Evolutionary conservation across 2,329 filamentous ascomycete species (phyloP), one percentile per base, ranked within the genome.

Genomic region (Penicillium sp.): DNA sequence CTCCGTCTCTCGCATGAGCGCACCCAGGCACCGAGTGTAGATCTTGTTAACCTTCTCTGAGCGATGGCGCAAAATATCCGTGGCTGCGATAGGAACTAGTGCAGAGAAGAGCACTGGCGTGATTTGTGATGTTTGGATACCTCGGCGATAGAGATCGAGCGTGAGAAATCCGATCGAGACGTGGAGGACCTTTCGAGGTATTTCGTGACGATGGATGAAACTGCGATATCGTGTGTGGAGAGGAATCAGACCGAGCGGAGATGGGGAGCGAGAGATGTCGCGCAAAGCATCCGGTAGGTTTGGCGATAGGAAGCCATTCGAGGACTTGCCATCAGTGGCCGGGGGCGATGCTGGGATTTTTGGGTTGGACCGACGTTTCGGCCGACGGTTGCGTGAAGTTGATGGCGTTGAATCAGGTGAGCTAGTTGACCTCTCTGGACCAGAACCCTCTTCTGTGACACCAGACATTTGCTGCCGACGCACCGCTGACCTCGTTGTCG

Each of bases 91-190:
- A 37, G 95, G 95, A 42, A 98, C 82, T 43, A 99, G 82, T 2
- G 88, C 87, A 7, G 84, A 83, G 75, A 98, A 88, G 45, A 99
- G 84, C 72, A 90, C 92, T 0, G 95, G 94, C 45, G 93, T 89
- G 53, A 99, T 94, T 17, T 88, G 79, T 20, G 81, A 81, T 0
- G 91, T 86, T 75, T 96, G 92, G 5, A 89, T 85, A 58, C 92
- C 94, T 28, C 84, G 86, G 52, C 86, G 83, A 76, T 98, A 99
- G 39, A 98, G 85, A 80, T 89, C 90, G 48, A 96, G 84, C 20
- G 94, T 92, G 61, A 98, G 83, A 79, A 98, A 98, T 56, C 95
- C 95, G 73, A 99, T 99, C 50, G 93, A 97, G 58, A 98, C 91
- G 75, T 99, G 95, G 39, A 99, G 83, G 42, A 88, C 81, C 77